Conservation (phyloP, 1,139 yeast genomes). For the Oligophagozyma castellii region DNA sequence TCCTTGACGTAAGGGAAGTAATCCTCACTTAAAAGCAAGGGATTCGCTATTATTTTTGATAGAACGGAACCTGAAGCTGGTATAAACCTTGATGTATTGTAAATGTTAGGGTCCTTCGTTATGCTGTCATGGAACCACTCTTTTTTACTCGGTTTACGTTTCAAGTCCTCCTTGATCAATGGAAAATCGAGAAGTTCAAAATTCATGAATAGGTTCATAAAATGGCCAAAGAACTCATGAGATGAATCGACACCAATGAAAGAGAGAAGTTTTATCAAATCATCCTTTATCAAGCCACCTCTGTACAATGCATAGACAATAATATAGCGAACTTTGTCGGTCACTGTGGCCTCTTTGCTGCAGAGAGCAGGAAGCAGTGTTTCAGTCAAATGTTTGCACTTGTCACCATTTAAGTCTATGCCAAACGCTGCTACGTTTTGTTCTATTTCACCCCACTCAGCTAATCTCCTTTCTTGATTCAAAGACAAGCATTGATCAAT, state of each 20-base stretch:
- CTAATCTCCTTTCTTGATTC: conserved; percentile 40
- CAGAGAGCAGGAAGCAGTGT: conserved; percentile 48
- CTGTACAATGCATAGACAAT: conserved; percentile 67
- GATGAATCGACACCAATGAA: conserved; percentile 53
- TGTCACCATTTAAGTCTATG: conserved; percentile 53
- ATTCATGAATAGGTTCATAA: conserved; percentile 45
- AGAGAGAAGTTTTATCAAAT: conserved; percentile 52
- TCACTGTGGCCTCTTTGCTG: conserved; percentile 35
- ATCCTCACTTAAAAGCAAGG: conserved; percentile 27
- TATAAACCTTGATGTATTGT: conserved; percentile 62
- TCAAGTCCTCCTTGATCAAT: conserved; percentile 38
- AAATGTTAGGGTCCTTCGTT: conserved; percentile 47
- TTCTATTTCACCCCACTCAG: conserved; percentile 55
- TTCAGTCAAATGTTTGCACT: conserved; percentile 51
- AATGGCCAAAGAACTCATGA: conserved; percentile 35
- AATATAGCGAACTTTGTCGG: conserved; percentile 67
- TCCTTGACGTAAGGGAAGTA: conserved; percentile 71
- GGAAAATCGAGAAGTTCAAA: conserved; percentile 55
- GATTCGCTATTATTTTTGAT: conserved; percentile 29
- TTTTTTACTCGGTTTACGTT: conserved; percentile 28
- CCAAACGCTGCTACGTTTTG: conserved; percentile 72
- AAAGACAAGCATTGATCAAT: conserved; percentile 44
- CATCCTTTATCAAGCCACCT: conserved; percentile 70
- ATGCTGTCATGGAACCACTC: conserved; percentile 41
- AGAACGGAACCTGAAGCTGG: conserved; percentile 56